phyloP scores from a whole-genome alignment of 2,329 filamentous ascomycete species.

The Colletotrichum coccodes region DNA sequence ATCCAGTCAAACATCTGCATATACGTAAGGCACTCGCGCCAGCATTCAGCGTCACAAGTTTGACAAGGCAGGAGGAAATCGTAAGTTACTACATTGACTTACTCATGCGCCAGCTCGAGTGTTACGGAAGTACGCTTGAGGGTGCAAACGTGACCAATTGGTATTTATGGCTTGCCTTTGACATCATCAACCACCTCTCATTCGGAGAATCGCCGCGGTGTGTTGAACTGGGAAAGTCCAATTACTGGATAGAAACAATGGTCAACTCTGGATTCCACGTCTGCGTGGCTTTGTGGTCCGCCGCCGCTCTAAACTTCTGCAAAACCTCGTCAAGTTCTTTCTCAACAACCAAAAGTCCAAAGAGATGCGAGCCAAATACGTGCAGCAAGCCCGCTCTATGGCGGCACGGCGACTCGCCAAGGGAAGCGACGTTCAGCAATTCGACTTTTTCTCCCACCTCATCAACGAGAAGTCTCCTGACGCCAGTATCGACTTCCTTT shows the following conservation, averaged over 20 bases:
- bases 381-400: background rate
- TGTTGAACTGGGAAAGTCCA: conserved; percentile 28
- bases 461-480: conserved; percentile 7
- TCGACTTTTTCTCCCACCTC: conserved; percentile 14
- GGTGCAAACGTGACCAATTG: conserved; percentile 43
- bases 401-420: background rate
- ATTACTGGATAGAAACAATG: conserved; percentile 9
- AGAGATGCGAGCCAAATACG: background rate
- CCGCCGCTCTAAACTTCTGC: background rate
- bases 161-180: conserved; percentile 42
- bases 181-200: conserved; percentile 40
- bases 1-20: no score
- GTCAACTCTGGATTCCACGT: conserved; percentile 12
- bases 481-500: conserved; percentile 4
- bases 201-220: conserved; percentile 41
- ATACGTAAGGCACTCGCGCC: conserved; percentile 27
- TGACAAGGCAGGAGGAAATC: conserved; percentile 37
- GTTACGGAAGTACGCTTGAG: background rate
- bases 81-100: conserved; percentile 51
- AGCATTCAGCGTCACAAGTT: conserved; percentile 36
- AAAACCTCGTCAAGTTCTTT: background rate
- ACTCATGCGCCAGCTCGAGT: background rate
- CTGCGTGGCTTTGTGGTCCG: background rate
- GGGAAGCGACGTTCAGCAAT: background rate
- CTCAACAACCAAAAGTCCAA: conserved; percentile 6